Base-by-base conservation (phyloP, 179 eudicot species). In the Beta lomatogona region DNA sequence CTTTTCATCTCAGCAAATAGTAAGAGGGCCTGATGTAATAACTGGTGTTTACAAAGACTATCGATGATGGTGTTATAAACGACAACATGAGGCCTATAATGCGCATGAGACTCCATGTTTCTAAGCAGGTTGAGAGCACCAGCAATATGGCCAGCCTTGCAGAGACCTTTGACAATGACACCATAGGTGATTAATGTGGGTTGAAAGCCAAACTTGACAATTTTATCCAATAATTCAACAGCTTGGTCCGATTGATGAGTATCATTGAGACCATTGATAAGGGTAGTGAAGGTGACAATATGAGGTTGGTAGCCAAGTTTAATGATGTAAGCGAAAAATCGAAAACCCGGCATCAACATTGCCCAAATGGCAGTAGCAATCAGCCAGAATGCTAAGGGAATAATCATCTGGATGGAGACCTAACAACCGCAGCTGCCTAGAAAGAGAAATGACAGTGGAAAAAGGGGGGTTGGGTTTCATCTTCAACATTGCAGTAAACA, bases 51-150 rank as follows among this genome's bases (percentile, higher is more conserved):
- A 59, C 67, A 75, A 2, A 75, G 63, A 36, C 22, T 9, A 15
- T 59, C 41, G 19, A 75, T 57, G 22, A 75, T 19, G 13, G 78
- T 59, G 28, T 0, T 75, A 45, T 83, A 85, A 58, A 77, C 78
- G 36, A 80, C 67, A 60, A 86, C 82, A 83, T 61, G 78, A 6
- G 67, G 78, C 45, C 5, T 54, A 53, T 2, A 52, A 54, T 25
- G 44, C 1, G 21, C 61, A 69, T 9, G 22, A 53, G 77, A 73
- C 45, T 73, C 77, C 60, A 52, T 52, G 1, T 53, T 53, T 6
- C 48, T 4, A 14, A 53, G 73, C 25, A 69, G 52, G 10, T 69
- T 7, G n/a, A 69, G 73, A 44, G 73, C 73, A 46, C 73, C 73
- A 10, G 73, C 73, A 69, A 16, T 44, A 18, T 69, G 9, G 1